Conservation (phyloP, 2,329 filamentous ascomycete species). For the Aspergillus latus region DNA sequence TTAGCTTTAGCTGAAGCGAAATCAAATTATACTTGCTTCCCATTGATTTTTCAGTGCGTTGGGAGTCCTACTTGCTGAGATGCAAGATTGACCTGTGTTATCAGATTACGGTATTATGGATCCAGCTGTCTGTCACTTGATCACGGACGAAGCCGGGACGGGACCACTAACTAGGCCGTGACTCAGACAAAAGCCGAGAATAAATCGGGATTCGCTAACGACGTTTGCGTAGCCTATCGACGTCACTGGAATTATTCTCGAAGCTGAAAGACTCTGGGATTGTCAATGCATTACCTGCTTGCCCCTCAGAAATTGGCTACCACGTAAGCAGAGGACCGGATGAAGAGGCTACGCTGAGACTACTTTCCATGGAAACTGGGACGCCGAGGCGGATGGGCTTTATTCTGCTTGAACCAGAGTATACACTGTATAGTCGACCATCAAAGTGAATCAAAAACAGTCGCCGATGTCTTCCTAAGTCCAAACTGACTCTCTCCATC, state of each 20-base stretch:
- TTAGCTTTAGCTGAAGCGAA: constrained; percentile 24
- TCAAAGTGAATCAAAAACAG: constrained; percentile 22
- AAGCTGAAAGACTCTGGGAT: not conserved
- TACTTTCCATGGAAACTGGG: not conserved
- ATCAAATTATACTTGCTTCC: constrained; percentile 26
- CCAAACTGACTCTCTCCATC: constrained; percentile 68
- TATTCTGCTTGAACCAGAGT: not conserved
- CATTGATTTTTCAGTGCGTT: constrained; percentile 27
- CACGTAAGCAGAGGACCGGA: too few relatives aligned
- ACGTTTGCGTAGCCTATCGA: not conserved
- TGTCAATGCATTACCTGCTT: not conserved
- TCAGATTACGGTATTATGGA: constrained; percentile 17
- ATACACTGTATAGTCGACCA: not conserved
- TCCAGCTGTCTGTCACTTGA: not conserved
- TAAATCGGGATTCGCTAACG: constrained; percentile 9
- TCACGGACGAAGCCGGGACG: constrained; percentile 10
- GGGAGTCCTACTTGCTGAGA: not conserved
- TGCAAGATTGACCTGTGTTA: constrained; percentile 8
- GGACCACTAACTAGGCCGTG: not conserved
- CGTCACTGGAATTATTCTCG: not conserved
- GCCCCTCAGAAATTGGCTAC: not conserved
- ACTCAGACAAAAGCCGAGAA: constrained; percentile 12
- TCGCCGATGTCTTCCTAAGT: constrained; percentile 42
- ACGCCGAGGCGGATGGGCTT: not conserved
- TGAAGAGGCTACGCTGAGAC: not conserved